Base-by-base conservation (phyloP, 208 protist genomes). In the Leptomonas pyrrhocoris region DNA sequence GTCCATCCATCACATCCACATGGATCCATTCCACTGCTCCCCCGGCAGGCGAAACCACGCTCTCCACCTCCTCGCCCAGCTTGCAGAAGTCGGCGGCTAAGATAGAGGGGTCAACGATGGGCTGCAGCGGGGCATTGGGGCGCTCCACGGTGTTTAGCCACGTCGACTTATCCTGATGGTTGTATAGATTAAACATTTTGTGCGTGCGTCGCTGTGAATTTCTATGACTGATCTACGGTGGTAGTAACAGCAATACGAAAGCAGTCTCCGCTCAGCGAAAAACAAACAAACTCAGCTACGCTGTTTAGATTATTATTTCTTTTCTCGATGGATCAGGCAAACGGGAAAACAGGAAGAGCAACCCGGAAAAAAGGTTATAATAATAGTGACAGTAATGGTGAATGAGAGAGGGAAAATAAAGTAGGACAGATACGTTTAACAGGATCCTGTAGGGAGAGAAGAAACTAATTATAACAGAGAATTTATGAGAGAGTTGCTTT, bases 1-100 rank as follows among this genome's bases (percentile, higher is more conserved):
- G 98, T 6, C 98, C 96, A 75, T 96, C 87, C 98, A 99, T 99
- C 12, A 99, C 95, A 61, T 99, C 98, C 25, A 99, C 86, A 80
- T 99, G 98, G n/a, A 99, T 81, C 94, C 96, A 98, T 66, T 81
- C 76, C 25, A 43, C 60, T 21, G 85, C 91, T 4, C 82, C 86
- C 9, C 87, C 87, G 1, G 56, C 77, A 18, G 51, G n/a, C 5
- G 84, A 84, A 4, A 98, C 66, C 4, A 98, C 91, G 56, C 74
- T 70, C 18, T 71, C 64, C 53, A 92, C 94, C 66, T 98, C 96
- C 23, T 89, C 85, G 9, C 80, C 89, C 15, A 98, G 80, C 19
- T 66, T 50, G 34, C 87, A 81, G 72, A 98, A 97, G 75, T 98
- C 92, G 23, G 73, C 74, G 13, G 93, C 92, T 19, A 98, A 86